Base-by-base conservation (phyloP, 1,284 basidiomycete species). In the Termitomyces sp. region DNA sequence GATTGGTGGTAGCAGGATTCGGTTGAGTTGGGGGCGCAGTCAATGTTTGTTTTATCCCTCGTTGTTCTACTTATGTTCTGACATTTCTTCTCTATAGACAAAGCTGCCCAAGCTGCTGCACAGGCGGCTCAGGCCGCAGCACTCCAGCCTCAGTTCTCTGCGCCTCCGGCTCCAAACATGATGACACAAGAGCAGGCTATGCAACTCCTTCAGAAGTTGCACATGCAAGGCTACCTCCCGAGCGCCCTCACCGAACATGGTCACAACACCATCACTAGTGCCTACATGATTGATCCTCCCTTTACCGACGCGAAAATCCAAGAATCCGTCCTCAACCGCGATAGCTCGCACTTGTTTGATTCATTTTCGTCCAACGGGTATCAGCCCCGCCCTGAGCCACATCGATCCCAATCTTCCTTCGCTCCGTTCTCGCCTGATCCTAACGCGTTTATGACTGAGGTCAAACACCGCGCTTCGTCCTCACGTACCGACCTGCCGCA, bases 11-110 rank as follows among this genome's bases (percentile, higher is more conserved):
- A 93, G 92, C 59, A 80, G 91, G 61, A 94, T 98, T 62, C 81
- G 94, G 40, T 72, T 97, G 55, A 94, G 91, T 65, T 98, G 94
- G 94, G 94, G 94, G 30, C 80, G 94, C 43, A 91, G 88, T 70
- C 91, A 93, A 81, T 90, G 90, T 92, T 65, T 59, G 86, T 73
- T 17, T 28, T 7, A 1, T 38, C 38, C 8, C 19, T 49, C 21
- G 24, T 50, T 30, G 26, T 47, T 33, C 17, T 26, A 31, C 17
- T 5, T 10, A 40, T 53, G 30, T 33, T 5, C 44, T 57, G 34
- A 49, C 33, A 8, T 52, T 47, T 54, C 39, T 53, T 49, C 3
- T 51, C 52, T 31, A 19, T 5, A 90, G 90, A 91, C 69, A 92
- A 92, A 74, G 90, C 90, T 36, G 89, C 90, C 5, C 90, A 92